Percentiles rank a stretch among this genome's conserved stretches.
Conservation (phyloP, 1,284 basidiomycete genomes). For the Naganishia albida region DNA sequence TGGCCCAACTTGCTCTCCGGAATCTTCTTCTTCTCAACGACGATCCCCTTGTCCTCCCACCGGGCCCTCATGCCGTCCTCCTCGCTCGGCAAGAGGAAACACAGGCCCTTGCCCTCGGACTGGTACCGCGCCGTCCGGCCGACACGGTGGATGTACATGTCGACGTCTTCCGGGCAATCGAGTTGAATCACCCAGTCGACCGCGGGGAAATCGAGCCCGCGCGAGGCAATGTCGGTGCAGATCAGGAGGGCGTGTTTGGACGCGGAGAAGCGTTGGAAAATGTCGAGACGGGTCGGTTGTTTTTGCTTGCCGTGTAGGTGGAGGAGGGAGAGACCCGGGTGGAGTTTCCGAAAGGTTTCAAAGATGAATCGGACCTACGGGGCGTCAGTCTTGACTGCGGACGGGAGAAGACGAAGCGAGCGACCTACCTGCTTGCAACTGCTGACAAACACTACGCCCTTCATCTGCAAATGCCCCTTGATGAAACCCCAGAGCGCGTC, state of each 20-base stretch:
- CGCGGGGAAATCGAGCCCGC: constrained; percentile 93
- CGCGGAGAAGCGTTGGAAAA: constrained; percentile 77
- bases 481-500: constrained; percentile 93
- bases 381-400: neutral
- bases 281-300: constrained; percentile 79
- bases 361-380: constrained; percentile 84
- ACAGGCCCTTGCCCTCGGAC: constrained; percentile 79
- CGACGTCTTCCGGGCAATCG: constrained; percentile 97
- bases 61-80: constrained; percentile 81
- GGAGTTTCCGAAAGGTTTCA: constrained; percentile 91
- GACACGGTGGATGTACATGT: constrained; percentile 96
- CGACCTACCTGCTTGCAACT: constrained; percentile 77
- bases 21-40: constrained; percentile 83
- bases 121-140: constrained; percentile 94
- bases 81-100: constrained; percentile 85
- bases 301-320: constrained; percentile 97
- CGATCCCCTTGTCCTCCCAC: constrained; percentile 72
- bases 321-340: constrained; percentile 86
- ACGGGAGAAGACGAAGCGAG: neutral
- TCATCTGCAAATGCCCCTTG: constrained; percentile 88
- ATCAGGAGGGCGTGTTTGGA: constrained; percentile 80
- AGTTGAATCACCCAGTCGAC: constrained; percentile 98
- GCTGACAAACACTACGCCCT: constrained; percentile 91
- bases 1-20: constrained; percentile 80
- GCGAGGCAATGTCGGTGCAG: constrained; percentile 96